These are phyloP conservation scores for Huntiella savannae DNA, from an alignment of 2,329 filamentous ascomycete genomes.

Conservation along the genomic window DNA sequence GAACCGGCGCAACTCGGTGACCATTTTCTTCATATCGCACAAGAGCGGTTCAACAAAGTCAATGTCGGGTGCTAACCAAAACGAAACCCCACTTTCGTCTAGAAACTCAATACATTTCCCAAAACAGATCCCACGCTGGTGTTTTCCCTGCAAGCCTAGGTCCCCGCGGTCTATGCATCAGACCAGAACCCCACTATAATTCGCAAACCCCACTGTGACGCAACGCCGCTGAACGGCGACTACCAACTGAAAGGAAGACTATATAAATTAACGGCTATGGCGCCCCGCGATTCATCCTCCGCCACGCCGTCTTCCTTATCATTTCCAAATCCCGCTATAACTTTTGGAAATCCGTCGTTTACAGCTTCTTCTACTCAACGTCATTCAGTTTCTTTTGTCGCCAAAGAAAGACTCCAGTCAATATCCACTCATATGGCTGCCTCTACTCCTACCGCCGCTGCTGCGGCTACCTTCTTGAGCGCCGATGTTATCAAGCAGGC, in stretches of 20 bases:
- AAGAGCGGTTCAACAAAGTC: not conserved
- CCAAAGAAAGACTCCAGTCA: constrained; percentile 34
- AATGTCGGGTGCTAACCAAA: not conserved
- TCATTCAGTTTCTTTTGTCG: constrained; percentile 24
- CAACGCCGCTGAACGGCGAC: constrained; percentile 1
- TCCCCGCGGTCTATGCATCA: not conserved
- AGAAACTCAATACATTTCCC: not conserved
- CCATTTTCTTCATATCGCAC: not conserved
- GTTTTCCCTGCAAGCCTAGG: not conserved
- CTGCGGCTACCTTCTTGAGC: constrained; percentile 47
- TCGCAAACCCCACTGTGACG: not conserved
- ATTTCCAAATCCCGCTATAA: constrained; percentile 15
- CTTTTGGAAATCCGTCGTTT: constrained; percentile 16
- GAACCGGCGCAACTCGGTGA: too few relatives aligned
- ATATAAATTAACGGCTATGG: constrained; percentile 10
- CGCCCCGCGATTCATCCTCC: constrained; percentile 8
- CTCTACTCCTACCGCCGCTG: constrained; percentile 11
- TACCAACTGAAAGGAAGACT: not conserved
- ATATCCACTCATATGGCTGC: constrained; percentile 41
- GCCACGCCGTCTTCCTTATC: constrained; percentile 14
- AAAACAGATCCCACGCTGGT: not conserved
- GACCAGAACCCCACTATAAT: constrained; percentile 1
- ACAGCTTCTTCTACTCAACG: constrained; percentile 13
- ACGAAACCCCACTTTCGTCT: not conserved
- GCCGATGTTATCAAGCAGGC: constrained; percentile 67